Conservation (phyloP, 1,284 basidiomycete species). For the Cryptococcus deneoformans region DNA sequence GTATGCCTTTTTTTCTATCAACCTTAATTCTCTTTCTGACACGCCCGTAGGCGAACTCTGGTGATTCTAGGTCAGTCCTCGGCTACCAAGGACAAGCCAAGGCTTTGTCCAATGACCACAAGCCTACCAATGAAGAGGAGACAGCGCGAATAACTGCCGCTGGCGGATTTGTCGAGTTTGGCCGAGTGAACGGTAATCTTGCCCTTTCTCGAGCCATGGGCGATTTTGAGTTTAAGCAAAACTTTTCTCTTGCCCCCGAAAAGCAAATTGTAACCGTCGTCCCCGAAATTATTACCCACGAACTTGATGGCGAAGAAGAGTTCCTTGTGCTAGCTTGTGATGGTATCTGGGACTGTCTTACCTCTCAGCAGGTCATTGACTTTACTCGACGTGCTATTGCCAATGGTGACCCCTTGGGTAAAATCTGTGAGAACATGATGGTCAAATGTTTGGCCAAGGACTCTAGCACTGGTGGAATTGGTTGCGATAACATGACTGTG, state of each 20-base stretch:
- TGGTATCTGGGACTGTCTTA: conserved; percentile 98
- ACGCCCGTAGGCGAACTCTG: conserved; percentile 80
- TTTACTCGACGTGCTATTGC: conserved; percentile 80
- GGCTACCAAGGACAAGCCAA: conserved; percentile 80
- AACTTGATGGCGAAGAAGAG: conserved; percentile 85
- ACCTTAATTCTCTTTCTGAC: too few species aligned
- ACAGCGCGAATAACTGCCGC: conserved; percentile 82
- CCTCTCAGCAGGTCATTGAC: conserved; percentile 90
- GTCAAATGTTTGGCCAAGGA: conserved; percentile 93
- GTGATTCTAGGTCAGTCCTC: conserved; percentile 93
- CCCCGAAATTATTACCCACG: conserved; percentile 84
- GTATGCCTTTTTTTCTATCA: conserved; percentile 56
- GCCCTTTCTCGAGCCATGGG: conserved; percentile 93
- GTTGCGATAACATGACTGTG: conserved; percentile 99
- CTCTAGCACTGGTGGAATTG: conserved; percentile 88
- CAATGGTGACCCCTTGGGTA: conserved; percentile 70
- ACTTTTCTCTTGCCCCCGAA: conserved; percentile 69
- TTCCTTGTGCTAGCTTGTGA: conserved; percentile 96
- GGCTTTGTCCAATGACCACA: conserved; percentile 91
- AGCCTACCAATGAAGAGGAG: conserved; percentile 89
- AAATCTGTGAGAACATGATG: conserved; percentile 88
- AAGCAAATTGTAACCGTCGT: conserved; percentile 94
- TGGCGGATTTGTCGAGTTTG: conserved; percentile 97
- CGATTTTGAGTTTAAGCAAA: conserved; percentile 99
- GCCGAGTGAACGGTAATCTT: conserved; percentile 96